Evolutionary conservation across 345 rosid species (phyloP).

Genomic region (Camelina sativa): DNA sequence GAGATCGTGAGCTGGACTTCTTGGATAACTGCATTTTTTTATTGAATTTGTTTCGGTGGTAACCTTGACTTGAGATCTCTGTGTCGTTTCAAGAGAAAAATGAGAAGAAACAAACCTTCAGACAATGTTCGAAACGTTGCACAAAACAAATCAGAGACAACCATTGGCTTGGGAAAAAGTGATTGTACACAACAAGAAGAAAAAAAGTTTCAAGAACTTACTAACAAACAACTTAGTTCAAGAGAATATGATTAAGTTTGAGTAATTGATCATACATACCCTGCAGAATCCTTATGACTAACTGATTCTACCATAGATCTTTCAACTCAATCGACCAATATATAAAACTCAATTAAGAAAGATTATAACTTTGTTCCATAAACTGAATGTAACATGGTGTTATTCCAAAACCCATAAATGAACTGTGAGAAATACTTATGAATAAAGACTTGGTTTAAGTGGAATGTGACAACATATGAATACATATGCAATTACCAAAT

Average conservation of each 20-base stretch:
- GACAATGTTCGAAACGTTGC: background rate
- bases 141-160: background rate
- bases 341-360: slow-evolving; percentile 7
- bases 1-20: slow-evolving; percentile 72
- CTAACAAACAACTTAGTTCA: background rate
- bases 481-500: slow-evolving; percentile 1
- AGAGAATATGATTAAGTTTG: background rate
- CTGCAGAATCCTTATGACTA: background rate
- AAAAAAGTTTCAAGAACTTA: background rate
- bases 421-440: background rate
- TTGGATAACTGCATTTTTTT: slow-evolving; percentile 64
- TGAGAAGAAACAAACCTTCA: background rate
- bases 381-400: background rate
- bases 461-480: background rate
- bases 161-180: background rate
- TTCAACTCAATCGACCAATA: background rate
- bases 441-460: background rate
- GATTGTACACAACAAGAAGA: background rate
- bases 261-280: background rate
- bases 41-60: slow-evolving; percentile 43
- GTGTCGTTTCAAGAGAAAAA: background rate
- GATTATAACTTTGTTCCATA: slow-evolving; percentile 8
- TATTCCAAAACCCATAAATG: background rate
- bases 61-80: slow-evolving; percentile 71
- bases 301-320: background rate